Percentiles rank a stretch among this genome's conserved stretches.
Conservation (phyloP, 305 asterid species). For the Fraxinus nigra region DNA sequence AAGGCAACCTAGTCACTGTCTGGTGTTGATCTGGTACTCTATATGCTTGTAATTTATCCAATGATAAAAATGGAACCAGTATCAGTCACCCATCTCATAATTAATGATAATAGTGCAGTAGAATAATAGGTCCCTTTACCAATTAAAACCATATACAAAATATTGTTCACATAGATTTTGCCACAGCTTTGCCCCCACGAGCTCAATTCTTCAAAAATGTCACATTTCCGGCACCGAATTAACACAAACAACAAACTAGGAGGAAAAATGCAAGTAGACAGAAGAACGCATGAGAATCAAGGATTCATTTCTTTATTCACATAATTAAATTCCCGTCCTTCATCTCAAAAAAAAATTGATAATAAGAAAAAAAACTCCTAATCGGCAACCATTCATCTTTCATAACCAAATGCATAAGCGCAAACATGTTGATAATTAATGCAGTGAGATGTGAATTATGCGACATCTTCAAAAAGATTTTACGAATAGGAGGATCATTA, state of each 20-base stretch:
- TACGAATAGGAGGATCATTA: conserved; percentile 27
- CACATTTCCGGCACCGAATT: conserved; percentile 1
- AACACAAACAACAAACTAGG: conserved; percentile 5
- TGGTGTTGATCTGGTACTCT: not conserved
- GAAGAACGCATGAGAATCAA: not conserved
- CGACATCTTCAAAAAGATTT: conserved; percentile 4
- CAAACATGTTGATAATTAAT: not conserved
- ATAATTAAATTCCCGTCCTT: not conserved
- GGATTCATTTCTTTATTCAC: not conserved
- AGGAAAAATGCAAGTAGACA: conserved; percentile 15
- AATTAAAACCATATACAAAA: not conserved
- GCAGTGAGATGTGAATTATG: conserved; percentile 16
- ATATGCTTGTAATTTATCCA: not conserved
- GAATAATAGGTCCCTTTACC: not conserved
- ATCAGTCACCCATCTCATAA: not conserved
- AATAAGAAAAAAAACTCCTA: not conserved
- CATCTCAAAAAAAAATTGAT: not conserved
- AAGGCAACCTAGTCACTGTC: not conserved
- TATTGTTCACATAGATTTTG: not conserved
- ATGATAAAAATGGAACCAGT: not conserved
- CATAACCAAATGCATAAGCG: not conserved
- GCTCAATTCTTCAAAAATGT: conserved; percentile 14
- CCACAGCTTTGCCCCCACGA: not conserved
- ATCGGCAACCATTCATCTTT: conserved; percentile 7
- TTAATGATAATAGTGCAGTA: not conserved